Conservation (phyloP, 2,329 filamentous ascomycete genomes). For the Exophiala sp. region DNA sequence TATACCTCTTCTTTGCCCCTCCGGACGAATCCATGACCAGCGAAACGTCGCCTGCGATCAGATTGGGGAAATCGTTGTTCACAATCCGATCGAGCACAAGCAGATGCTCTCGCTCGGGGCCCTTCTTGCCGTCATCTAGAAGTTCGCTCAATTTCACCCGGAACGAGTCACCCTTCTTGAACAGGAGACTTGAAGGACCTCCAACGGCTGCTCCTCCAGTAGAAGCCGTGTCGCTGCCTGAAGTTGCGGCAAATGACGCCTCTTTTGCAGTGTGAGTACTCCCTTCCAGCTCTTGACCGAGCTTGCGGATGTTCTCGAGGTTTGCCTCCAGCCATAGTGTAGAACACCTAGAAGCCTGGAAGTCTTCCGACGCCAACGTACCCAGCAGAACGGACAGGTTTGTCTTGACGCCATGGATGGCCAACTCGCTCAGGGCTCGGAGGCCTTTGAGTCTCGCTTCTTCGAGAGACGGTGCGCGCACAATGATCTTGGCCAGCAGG, state of each 20-base stretch:
- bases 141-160: constrained; percentile 44
- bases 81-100: constrained; percentile 46
- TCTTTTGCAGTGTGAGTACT: neutral
- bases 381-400: constrained; percentile 52
- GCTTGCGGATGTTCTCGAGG: constrained; percentile 38
- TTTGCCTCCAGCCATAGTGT: constrained; percentile 54
- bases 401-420: constrained; percentile 53
- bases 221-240: constrained; percentile 5
- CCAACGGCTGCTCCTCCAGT: constrained; percentile 12
- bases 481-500: constrained; percentile 54
- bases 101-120: constrained; percentile 45
- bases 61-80: constrained; percentile 55
- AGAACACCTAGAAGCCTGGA: constrained; percentile 45
- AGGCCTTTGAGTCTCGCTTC: constrained; percentile 49
- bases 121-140: constrained; percentile 20
- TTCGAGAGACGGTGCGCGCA: constrained; percentile 51
- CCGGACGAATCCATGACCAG: constrained; percentile 37
- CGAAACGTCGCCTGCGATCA: constrained; percentile 49
- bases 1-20: constrained; percentile 41
- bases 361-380: constrained; percentile 48
- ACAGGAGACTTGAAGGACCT: constrained; percentile 38
- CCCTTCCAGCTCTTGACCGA: constrained; percentile 30
- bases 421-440: constrained; percentile 51
- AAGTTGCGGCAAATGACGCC: constrained; percentile 3
- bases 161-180: constrained; percentile 57